These are phyloP conservation scores for Neurospora sp. DNA, from an alignment of 495 filamentous ascomycete species.

Conservation along the genomic window DNA sequence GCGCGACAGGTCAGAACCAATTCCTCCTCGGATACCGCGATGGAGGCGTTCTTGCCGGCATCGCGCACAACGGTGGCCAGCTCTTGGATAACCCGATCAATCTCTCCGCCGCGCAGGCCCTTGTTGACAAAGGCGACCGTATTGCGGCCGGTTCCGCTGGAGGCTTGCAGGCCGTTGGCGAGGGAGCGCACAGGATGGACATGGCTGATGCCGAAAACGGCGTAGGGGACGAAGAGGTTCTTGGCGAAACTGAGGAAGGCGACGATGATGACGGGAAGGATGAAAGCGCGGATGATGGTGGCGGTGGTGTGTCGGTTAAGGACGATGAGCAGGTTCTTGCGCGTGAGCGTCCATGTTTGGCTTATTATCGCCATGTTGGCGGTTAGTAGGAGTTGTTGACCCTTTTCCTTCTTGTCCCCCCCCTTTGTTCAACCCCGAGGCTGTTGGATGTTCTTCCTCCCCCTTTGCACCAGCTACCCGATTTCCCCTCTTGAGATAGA, in stretches of 20 bases:
- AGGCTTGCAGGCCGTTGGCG: slow-evolving; percentile 42
- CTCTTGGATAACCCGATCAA: slow-evolving; percentile 57
- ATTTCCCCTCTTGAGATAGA: too few species aligned
- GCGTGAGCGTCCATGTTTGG: slow-evolving; percentile 63
- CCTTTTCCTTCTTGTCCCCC: not conserved
- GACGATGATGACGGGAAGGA: slow-evolving; percentile 62
- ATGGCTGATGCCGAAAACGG: slow-evolving; percentile 55
- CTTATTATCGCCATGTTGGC: slow-evolving; percentile 25
- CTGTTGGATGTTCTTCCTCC: too few species aligned
- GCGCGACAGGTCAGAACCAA: slow-evolving; percentile 54
- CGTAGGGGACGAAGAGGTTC: slow-evolving; percentile 58
- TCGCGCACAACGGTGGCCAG: slow-evolving; percentile 41
- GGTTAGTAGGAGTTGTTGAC: not conserved
- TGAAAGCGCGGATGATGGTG: slow-evolving; percentile 57
- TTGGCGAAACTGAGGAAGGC: slow-evolving; percentile 57
- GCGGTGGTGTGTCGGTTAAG: slow-evolving; percentile 51
- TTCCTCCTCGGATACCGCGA: slow-evolving; percentile 41
- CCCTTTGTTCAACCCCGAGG: too few species aligned
- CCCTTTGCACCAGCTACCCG: too few species aligned
- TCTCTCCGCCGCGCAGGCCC: slow-evolving; percentile 57
- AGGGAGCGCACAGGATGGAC: slow-evolving; percentile 50
- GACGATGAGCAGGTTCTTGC: slow-evolving; percentile 66
- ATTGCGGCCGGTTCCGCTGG: slow-evolving; percentile 39
- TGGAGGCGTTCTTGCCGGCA: slow-evolving; percentile 46
- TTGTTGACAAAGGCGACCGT: slow-evolving; percentile 75